These are phyloP conservation scores for Scheffersomyces lignicola DNA, from an alignment of 1,139 yeast genomes.

Conservation along the genomic window DNA sequence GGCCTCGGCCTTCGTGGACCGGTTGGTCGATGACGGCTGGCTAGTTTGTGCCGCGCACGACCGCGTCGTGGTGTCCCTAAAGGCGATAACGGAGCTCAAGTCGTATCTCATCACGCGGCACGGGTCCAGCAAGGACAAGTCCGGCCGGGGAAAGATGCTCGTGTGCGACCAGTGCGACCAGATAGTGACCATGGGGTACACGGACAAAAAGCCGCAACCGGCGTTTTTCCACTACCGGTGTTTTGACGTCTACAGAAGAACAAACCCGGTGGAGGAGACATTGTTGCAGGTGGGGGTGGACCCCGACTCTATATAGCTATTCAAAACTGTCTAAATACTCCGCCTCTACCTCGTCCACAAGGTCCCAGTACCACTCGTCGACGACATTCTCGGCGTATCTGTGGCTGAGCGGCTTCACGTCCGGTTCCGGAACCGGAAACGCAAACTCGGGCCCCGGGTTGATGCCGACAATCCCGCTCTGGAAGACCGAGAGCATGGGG, in stretches of 20 bases:
- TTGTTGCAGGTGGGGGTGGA: conserved; percentile 21
- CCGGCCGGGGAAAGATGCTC: conserved; percentile 41
- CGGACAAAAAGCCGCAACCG: conserved; percentile 26
- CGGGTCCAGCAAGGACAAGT: conserved; percentile 29
- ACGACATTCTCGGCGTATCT: conserved; percentile 70
- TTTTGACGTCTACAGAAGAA: conserved; percentile 35
- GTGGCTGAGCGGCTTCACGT: conserved; percentile 52
- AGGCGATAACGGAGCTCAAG: conserved; percentile 50
- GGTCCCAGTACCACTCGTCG: conserved; percentile 81
- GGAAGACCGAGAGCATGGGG: conserved; percentile 84
- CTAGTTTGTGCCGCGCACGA: conserved; percentile 29
- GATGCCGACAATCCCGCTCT: conserved; percentile 72
- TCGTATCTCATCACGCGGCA: conserved; percentile 44
- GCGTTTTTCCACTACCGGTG: conserved; percentile 53
- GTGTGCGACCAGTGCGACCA: conserved; percentile 57
- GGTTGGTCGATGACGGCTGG: conserved; percentile 57
- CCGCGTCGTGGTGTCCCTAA: conserved; percentile 36
- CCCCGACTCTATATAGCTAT: conserved; percentile 8
- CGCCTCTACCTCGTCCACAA: conserved; percentile 82
- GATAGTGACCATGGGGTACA: conserved; percentile 57
- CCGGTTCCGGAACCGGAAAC: conserved; percentile 34
- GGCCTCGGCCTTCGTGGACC: conserved; percentile 33
- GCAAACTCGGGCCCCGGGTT: conserved; percentile 70
- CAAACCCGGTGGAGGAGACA: conserved; percentile 11
- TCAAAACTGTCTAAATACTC: conserved; percentile 54